A percentile compares a stretch with the other conserved stretches of the same genome.
Evolutionary conservation across 768 basidiomycete species (phyloP).

Genomic region (Hygrocybe coccinea): DNA sequence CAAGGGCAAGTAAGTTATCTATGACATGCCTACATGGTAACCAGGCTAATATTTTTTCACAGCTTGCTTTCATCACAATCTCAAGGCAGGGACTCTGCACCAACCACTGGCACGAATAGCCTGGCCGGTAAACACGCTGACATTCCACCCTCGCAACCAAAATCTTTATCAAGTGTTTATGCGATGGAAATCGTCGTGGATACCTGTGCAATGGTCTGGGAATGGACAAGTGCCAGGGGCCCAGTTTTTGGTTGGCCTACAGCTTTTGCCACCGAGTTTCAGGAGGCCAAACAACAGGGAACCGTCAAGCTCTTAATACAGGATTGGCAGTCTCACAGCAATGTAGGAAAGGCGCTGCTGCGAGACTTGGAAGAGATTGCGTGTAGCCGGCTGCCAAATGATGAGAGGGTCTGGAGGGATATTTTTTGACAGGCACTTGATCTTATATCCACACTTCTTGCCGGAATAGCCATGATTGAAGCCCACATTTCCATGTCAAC

Average conservation of each 20-base stretch:
- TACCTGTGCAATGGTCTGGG: background rate
- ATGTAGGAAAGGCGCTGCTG: background rate
- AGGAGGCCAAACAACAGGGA: background rate
- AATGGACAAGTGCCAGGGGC: background rate
- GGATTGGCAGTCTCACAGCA: background rate
- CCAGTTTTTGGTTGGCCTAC: background rate
- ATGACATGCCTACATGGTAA: too few species aligned
- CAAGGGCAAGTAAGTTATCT: too few species aligned
- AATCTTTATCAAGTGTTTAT: background rate
- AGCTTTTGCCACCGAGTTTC: background rate
- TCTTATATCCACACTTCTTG: background rate
- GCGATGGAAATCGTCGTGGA: background rate
- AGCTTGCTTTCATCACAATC: too few species aligned
- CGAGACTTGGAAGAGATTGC: background rate
- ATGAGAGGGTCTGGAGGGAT: background rate
- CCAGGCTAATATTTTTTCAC: too few species aligned
- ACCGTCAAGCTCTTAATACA: background rate
- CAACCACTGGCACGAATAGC: background rate
- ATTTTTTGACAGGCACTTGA: constrained; percentile 1
- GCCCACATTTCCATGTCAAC: background rate
- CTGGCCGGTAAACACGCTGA: background rate
- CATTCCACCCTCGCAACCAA: background rate
- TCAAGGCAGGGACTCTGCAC: too few species aligned
- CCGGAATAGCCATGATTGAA: background rate
- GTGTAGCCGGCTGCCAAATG: background rate